Base-by-base conservation (phyloP, 2,329 filamentous ascomycete genomes). In the Helicocarpus griseus region DNA sequence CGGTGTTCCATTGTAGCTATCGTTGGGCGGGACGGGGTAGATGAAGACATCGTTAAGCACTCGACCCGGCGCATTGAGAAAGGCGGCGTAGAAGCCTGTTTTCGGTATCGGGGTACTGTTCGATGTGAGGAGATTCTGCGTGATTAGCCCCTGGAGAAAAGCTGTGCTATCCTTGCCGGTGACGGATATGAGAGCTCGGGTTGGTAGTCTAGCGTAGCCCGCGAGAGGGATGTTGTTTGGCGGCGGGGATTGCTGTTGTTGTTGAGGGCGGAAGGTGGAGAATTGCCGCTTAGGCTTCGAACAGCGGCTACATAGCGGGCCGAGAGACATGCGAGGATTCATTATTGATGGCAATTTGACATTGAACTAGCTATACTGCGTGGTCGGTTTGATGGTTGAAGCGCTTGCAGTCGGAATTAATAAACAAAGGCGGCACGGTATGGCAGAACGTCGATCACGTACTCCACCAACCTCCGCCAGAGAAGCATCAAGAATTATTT, bases 31-130 rank as follows among this genome's bases (percentile, higher is more conserved):
- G 71, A 67, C 58, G 0, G 83, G 85, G 73, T 95, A 96, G 45
- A 98, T 76, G 68, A 97, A 95, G 49, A 89, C 86, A 70, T 98
- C 93, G 72, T 91, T 81, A 40, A 96, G 73, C 8, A 98, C 79
- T 52, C 90, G 81, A 39, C 93, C 93, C 54, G 82, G 81, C 6
- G 91, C 88, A 58, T 86, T 95, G 39, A 98, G 76, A 62, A 98
- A 95, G 0, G 83, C 88, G 5, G 85, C 78, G 69, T 95, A 97
- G 66, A 86, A 83, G 3, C 82, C 84, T 49, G 62, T 57, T 38
- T 56, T 62, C 54, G 54, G 69, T 63, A 53, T 71, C 57, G 67
- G 63, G 6, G 72, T 65, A 44, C 66, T 68, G 40, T 47, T 53
- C 8, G 53, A 28, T 13, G 61, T 61, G 49, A 80, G 67, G 56